Base-by-base conservation (phyloP, 106 monocot genomes). In the Phalaenopsis aphrodite region DNA sequence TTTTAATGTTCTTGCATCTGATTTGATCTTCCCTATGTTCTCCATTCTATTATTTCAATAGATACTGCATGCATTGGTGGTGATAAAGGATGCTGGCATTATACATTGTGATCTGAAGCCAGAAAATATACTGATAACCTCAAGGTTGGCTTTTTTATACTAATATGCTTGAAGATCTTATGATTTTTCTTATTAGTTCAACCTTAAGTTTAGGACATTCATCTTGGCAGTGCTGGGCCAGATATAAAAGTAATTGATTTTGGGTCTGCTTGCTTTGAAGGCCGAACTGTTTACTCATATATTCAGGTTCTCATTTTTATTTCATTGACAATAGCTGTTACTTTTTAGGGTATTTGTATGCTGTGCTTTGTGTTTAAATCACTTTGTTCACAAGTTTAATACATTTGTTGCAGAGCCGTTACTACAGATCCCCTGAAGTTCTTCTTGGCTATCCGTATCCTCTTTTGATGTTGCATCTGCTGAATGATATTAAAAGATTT, bases 51-150 rank as follows among this genome's bases (percentile, higher is more conserved):
- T 21, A 81, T 58, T 21, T 81, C 47, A 47, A 56, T 82, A 99
- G 99, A 99, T 99, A 39, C 82, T 99, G 83, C 81, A 87, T 78
- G 93, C 93, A 56, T 81, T 99, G 86, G 79, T 93, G 80, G 75
- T 95, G 79, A 85, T 95, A 89, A 99, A 99, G 83, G 91, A 95
- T 80, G 91, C 93, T 77, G 91, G 89, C 8, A 87, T 99, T 5
- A 99, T 99, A 87, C 99, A 99, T 81, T 99, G 99, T 91, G 99
- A 99, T 90, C 75, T 99, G 72, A 99, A 99, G 72, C 99, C 99
- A 39, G 99, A 99, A 87, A 99, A 99, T 75, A 93, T 99, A 76
- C 95, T 99, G 42, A 80, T 99, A 36, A 87, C 87, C 74, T 77
- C 88, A 77, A 91, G 86, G 99, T 93, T 72, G 85, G 78, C 37